Evolutionary conservation across 1,284 basidiomycete genomes (phyloP).

Genomic region (Leccinum variabile): DNA sequence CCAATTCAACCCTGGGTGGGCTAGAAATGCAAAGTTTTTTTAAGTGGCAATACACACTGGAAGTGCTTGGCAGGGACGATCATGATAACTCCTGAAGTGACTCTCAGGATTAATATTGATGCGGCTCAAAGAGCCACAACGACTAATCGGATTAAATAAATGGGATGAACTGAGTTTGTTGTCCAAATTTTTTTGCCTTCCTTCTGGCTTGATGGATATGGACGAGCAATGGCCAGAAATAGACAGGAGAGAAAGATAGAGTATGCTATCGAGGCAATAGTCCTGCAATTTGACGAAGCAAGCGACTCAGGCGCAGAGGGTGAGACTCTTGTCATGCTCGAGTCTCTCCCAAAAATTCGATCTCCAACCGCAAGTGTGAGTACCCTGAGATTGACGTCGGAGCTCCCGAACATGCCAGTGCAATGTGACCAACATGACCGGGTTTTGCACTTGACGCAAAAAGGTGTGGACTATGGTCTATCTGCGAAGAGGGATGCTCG

Average conservation of each 20-base stretch:
- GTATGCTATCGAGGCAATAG: slow-evolving; percentile 14
- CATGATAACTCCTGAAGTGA: slow-evolving; percentile 5
- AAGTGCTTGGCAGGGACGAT: neutral
- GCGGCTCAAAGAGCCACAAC: neutral
- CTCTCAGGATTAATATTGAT: neutral
- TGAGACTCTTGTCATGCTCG: too few relatives aligned
- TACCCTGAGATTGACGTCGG: too few relatives aligned
- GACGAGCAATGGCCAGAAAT: neutral
- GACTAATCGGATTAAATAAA: neutral
- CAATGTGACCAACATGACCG: too few relatives aligned
- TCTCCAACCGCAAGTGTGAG: neutral
- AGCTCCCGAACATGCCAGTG: too few relatives aligned
- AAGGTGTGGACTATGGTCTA: too few relatives aligned
- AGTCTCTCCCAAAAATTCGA: neutral
- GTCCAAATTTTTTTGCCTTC: neutral
- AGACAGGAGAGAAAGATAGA: slow-evolving; percentile 8
- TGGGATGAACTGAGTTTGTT: neutral
- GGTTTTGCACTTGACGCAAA: too few relatives aligned
- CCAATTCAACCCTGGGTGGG: neutral
- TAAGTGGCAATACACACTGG: neutral
- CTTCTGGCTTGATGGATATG: slow-evolving; percentile 22
- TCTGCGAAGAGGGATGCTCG: too few relatives aligned
- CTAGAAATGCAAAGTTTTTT: neutral
- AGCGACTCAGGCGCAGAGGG: slow-evolving; percentile 1
- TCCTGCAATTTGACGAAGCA: slow-evolving; percentile 22